phyloP scores from a whole-genome alignment of 768 basidiomycete genomes.

The Rhizopogon rudus region DNA sequence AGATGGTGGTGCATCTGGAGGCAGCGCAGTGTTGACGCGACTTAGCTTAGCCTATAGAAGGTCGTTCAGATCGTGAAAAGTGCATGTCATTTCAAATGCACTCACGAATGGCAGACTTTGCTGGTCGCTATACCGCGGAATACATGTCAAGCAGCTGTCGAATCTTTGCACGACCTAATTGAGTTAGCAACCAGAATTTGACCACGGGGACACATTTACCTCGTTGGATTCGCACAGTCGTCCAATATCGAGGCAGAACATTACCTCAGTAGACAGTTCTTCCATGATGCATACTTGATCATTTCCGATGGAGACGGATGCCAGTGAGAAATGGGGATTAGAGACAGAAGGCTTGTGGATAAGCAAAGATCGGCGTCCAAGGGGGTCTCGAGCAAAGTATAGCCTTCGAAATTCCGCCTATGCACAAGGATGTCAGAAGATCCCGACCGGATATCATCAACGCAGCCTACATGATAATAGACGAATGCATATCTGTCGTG shows the following conservation, averaged over 20 bases:
- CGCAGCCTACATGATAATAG: slow-evolving; percentile 62
- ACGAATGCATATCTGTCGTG: slow-evolving; percentile 68
- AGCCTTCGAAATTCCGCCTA: slow-evolving; percentile 44
- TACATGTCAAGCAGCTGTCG: slow-evolving; percentile 10
- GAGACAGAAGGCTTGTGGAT: slow-evolving; percentile 50
- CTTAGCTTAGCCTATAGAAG: slow-evolving; percentile 36
- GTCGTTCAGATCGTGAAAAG: neutral
- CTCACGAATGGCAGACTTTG: slow-evolving; percentile 20
- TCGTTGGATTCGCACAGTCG: slow-evolving; percentile 14
- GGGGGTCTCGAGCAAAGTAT: slow-evolving; percentile 77
- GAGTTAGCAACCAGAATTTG: slow-evolving; percentile 3
- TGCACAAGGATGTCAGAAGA: slow-evolving; percentile 1
- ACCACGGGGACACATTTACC: slow-evolving; percentile 16
- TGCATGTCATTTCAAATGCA: neutral
- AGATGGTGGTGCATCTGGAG: slow-evolving; percentile 35
- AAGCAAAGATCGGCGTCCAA: slow-evolving; percentile 83
- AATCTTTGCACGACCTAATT: slow-evolving; percentile 19
- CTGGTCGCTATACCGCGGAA: slow-evolving; percentile 15
- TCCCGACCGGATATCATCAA: neutral
- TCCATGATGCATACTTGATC: slow-evolving; percentile 45
- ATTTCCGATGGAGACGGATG: slow-evolving; percentile 58
- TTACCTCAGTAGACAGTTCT: slow-evolving; percentile 54
- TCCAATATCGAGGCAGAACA: slow-evolving; percentile 50
- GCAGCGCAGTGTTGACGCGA: slow-evolving; percentile 45
- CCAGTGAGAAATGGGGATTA: slow-evolving; percentile 53